Base-by-base conservation (phyloP, 352 stramenopile species). In the Phytopythium delawarense region DNA sequence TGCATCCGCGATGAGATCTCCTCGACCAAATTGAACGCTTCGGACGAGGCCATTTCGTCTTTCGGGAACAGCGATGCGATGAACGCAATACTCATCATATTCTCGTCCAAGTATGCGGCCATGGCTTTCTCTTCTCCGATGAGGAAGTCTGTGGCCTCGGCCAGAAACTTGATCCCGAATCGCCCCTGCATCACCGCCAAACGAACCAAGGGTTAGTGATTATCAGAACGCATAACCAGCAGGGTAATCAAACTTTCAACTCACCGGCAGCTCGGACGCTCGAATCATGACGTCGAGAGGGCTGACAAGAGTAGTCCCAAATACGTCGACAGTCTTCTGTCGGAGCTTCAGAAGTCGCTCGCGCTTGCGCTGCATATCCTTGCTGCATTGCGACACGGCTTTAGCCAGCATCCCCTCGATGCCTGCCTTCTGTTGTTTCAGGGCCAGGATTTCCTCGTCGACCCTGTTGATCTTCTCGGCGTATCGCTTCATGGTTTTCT, bases 211-310 rank as follows among this genome's bases (percentile, higher is more conserved):
- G 34, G 15, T 40, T 7, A 6, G 49, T 59, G 44, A 67, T 39
- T 28, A 40, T 57, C 4, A 54, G n/a, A 55, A 42, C 28, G 6
- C 21, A 52, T n/a, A 16, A 25, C 1, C 8, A 54, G 6, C 6
- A 18, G 18, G 30, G 23, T 18, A 0, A 2, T 11, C 9, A 11
- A n/a, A 20, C 1, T 34, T 25, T 5, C 6, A 54, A 21, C 57
- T 32, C 67, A 89, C 81, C 78, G 88, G 88, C 16, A 91, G 71
- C 54, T 91, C 78, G 4, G 48, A 70, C 2, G 65, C 67, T 49
- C 71, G 75, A 20, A 77, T 63, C 35, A 91, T 63, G 12, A 91
- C 51, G 48, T 83, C 75, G 0, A 91, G 51, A 23, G 79, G 67
- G 37, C 65, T 88, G 32, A 66, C 61, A 25, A 45, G 32, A 25